Evolutionary conservation across 352 stramenopile genomes (phyloP).

Genomic region (Phytophthora hybrid): DNA sequence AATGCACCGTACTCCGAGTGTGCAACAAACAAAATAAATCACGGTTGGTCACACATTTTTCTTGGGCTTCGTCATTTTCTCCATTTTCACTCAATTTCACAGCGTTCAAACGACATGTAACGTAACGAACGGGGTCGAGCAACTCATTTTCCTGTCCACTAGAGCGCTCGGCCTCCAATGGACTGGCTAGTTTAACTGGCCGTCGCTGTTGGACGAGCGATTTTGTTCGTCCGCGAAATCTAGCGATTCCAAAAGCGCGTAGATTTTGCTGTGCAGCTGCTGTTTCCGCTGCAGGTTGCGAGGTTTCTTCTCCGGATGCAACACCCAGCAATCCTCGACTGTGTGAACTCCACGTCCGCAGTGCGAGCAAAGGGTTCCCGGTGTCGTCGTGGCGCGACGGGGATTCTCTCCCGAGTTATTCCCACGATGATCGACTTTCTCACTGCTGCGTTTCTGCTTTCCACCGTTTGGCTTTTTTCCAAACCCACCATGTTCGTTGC

Average conservation of each 20-base stretch:
- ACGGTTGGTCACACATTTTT: background rate
- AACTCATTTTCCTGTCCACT: conserved; percentile 6
- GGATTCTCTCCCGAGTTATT: background rate
- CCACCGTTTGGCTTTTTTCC: background rate
- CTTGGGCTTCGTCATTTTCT: conserved; percentile 11
- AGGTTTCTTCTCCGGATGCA: conserved; percentile 16
- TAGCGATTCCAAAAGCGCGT: conserved; percentile 16
- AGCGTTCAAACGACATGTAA: background rate
- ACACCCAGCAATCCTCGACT: conserved; percentile 10
- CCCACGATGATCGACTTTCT: background rate
- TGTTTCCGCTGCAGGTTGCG: conserved; percentile 7
- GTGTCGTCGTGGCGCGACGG: background rate
- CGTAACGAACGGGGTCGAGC: conserved; percentile 1
- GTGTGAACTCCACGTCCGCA: conserved; percentile 10
- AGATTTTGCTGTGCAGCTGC: conserved; percentile 22
- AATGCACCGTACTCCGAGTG: conserved; percentile 13
- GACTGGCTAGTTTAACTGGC: conserved; percentile 29
- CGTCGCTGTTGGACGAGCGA: background rate
- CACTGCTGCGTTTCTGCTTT: conserved; percentile 4
- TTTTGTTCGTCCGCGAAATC: background rate
- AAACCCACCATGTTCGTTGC: background rate
- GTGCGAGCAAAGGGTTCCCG: conserved; percentile 2
- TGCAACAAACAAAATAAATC: conserved; percentile 21
- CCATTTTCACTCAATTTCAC: conserved; percentile 1
- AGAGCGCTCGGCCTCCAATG: conserved; percentile 24